phyloP scores from a whole-genome alignment of 1,284 basidiomycete species.

The Irpex sp. region DNA sequence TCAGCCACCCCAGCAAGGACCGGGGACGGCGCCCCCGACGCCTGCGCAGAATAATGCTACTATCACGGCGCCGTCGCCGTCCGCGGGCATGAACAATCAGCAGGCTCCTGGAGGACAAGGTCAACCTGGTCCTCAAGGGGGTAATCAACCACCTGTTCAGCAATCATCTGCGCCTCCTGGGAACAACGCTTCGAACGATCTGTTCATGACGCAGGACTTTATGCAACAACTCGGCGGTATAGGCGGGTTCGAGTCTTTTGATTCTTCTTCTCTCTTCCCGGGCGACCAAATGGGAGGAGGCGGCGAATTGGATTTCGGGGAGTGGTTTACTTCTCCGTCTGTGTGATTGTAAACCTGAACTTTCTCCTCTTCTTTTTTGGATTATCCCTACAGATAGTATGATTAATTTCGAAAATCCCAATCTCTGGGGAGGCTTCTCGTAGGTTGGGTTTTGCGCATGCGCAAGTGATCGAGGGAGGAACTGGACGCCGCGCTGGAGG shows the following conservation, averaged over 20 bases:
- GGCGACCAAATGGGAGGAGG: not conserved
- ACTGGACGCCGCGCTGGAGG: too few relatives aligned
- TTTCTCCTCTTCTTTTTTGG: not conserved
- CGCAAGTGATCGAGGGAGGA: not conserved
- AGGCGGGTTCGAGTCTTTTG: not conserved
- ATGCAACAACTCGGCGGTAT: not conserved
- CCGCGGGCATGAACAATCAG: constrained; percentile 34
- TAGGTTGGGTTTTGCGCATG: not conserved
- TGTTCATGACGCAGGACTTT: not conserved
- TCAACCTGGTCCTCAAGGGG: constrained; percentile 14
- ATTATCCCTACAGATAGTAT: not conserved
- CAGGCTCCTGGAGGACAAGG: constrained; percentile 11
- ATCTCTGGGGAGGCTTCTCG: not conserved
- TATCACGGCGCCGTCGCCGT: constrained; percentile 43
- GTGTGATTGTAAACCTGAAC: not conserved
- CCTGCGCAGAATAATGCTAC: constrained; percentile 33
- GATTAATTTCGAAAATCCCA: not conserved
- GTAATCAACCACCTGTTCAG: constrained; percentile 15
- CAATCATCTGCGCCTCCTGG: constrained; percentile 5
- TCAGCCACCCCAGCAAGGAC: constrained; percentile 23
- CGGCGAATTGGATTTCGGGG: not conserved
- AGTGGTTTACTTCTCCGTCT: not conserved
- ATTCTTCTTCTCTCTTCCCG: not conserved
- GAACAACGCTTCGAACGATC: not conserved
- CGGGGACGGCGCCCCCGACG: constrained; percentile 38